Evolutionary conservation across 1,284 basidiomycete species (phyloP), one percentile per base, ranked within the genome.

Genomic region (Cutaneotrichosporon arboriforme): DNA sequence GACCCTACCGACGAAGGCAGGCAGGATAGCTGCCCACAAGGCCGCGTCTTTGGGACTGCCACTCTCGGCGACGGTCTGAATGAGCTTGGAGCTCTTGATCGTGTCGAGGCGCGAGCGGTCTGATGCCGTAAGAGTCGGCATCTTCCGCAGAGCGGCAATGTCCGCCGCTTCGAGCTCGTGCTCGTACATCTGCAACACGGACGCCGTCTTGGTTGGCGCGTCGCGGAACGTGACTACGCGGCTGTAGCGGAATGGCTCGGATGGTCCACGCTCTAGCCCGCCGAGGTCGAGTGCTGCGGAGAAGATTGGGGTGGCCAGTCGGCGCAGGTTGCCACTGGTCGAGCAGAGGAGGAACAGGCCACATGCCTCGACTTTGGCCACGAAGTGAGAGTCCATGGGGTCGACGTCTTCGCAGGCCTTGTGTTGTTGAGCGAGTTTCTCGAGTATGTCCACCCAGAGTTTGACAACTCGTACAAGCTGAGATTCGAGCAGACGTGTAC

Each of bases 331-430:
- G 14, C 65, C 50, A 17, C 74, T 74, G 45, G 81, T 81, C 46
- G 86, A 84, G 8, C 86, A 81, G n/a, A 92, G 78, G 21, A 97
- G 76, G 70, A 94, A 90, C 39, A 96, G 69, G 0, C 82, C 83
- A 3, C 84, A 85, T 0, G 84, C 83, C 64, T 88, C 86, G 36
- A 92, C 81, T 51, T 78, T 77, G 47, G 73, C 73, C 46, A 80
- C 70, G 55, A 65, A 43, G 33, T 64, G 62, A 55, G 73, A 33
- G 54, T 67, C 63, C 55, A 73, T 52, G 38, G 73, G 53, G 0
- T 62, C 58, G 1, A 54, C 45, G 1, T 58, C 51, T 46, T 61
- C 59, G 14, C 59, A 61, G 5, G 68, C 60, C 75, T 75, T 54
- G 82, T 72, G 52, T 74, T 79, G 46, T 71, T 71, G 43, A 80